phyloP scores from a whole-genome alignment of 768 basidiomycete genomes.

The Dictyophora rubrovolvata region DNA sequence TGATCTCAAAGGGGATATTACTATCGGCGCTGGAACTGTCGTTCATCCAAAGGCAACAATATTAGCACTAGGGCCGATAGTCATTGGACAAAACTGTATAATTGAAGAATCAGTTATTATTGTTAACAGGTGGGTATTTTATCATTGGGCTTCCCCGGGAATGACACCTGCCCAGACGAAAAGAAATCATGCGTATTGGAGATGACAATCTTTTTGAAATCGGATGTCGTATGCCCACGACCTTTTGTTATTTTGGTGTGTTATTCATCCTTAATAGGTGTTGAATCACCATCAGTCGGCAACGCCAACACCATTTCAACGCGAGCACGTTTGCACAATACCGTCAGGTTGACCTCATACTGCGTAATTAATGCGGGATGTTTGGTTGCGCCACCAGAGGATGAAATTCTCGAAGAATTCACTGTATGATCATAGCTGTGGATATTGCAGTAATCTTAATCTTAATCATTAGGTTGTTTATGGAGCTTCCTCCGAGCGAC shows the following conservation, averaged over 20 bases:
- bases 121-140: constrained; percentile 58
- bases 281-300: constrained; percentile 80
- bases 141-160: not conserved
- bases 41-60: constrained; percentile 93
- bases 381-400: constrained; percentile 67
- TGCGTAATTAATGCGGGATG: constrained; percentile 80
- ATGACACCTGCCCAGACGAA: constrained; percentile 32
- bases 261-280: constrained; percentile 36
- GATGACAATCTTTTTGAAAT: constrained; percentile 93
- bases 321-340: constrained; percentile 73
- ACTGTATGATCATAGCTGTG: constrained; percentile 31
- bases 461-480: constrained; percentile 39
- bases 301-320: constrained; percentile 81
- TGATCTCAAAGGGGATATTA: constrained; percentile 89
- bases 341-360: constrained; percentile 65
- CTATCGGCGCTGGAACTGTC: constrained; percentile 81
- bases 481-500: constrained; percentile 61
- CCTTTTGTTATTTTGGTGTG: not conserved
- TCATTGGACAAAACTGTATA: constrained; percentile 81
- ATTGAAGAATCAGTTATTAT: constrained; percentile 88
- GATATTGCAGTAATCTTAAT: not conserved
- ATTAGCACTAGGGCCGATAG: constrained; percentile 85
- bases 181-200: constrained; percentile 87
- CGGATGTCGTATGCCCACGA: constrained; percentile 62
- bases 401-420: constrained; percentile 71